Base-by-base conservation (phyloP, 495 filamentous ascomycete genomes). In the Geopyxis carbonaria region DNA sequence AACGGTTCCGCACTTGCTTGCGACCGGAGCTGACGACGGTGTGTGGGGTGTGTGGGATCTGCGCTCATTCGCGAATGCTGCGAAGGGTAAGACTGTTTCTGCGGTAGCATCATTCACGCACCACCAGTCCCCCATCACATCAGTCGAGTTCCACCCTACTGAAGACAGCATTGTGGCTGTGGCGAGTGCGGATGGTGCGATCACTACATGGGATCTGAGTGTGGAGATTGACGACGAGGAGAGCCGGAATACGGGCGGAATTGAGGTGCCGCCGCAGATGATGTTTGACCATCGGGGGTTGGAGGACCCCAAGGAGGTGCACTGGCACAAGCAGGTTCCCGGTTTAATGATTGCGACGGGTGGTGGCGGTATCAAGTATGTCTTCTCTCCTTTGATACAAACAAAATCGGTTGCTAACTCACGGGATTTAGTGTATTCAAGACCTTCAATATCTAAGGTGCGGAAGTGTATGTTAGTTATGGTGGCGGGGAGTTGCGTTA, bases 201-300 rank as follows among this genome's bases (percentile, higher is more conserved):
- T 94, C 18, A 94, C 89, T 1, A 64, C 94, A 31, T 97, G 89
- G 89, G 89, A 97, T 76, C 57, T 97, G 56, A 80, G 83, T 2
- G 89, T 97, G 27, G 89, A 97, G 61, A 47, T 95, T 40, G 89
- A 97, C 50, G 89, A 94, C 50, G 89, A 97, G 62, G 87, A 94
- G 68, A 82, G 76, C 53, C 80, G 70, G 60, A 80, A 87, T 45
- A 85, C 84, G 3, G 86, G 75, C 2, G 87, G 78, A 19, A 73
- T 87, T 29, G 89, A 89, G 43, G 83, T 97, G 46, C 89, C 89
- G 38, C 84, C 89, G 22, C 89, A 95, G 56, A 59, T 97, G 49
- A 61, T 97, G 45, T 97, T 97, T 63, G 81, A 93, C 48, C 89
- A 97, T 62, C 93, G 91, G 55, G 25, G 25, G 7, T 83, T 87